Evolutionary conservation across 306 rosid genomes (phyloP), one percentile per base, ranked within the genome.

Genomic region (Gastrolobium villosum): DNA sequence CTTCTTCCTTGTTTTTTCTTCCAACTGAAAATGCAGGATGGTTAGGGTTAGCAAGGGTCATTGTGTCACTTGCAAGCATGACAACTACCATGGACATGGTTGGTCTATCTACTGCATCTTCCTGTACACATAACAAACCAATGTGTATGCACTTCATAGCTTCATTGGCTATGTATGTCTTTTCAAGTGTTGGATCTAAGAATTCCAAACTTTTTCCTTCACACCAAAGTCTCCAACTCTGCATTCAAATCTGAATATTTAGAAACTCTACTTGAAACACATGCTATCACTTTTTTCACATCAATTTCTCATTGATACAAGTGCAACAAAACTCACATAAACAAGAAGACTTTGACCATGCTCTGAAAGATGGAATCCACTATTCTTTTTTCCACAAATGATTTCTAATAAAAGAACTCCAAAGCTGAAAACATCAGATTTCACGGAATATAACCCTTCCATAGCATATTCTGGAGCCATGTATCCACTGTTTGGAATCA

Each of bases 141-240:
- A 90, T 81, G 3, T 85, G 87, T 62, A 86, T 77, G 65, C 89
- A 81, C 43, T 55, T 85, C 41, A 69, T 20, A 10, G 82, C 78
- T 65, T 90, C 88, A 15, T 4, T 78, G 4, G 0, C 26, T 4
- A 6, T 63, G 64, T 65, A 30, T 4, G 82, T n/a, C 26, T 81
- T 52, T 66, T 43, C 79, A 13, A 90, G 48, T 32, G 31, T 35
- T 55, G 88, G 86, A 67, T 88, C 92, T 49, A 88, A 45, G n/a
- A 88, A 39, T 61, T 86, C 85, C 76, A 71, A 37, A 48, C 73
- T 6, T 66, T 66, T 82, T 53, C 86, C 90, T 64, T 84, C 86
- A 37, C 69, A 63, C 92, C 90, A 90, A 6, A 82, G 86, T 46
- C 35, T 81, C 94, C 89, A 88, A 65, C 89, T 81, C 94, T 86